A percentile compares a stretch with the other conserved stretches of the same genome.
These are phyloP conservation scores for Gossypium turneri DNA, from an alignment of 345 rosid genomes.

Conservation along the genomic window DNA sequence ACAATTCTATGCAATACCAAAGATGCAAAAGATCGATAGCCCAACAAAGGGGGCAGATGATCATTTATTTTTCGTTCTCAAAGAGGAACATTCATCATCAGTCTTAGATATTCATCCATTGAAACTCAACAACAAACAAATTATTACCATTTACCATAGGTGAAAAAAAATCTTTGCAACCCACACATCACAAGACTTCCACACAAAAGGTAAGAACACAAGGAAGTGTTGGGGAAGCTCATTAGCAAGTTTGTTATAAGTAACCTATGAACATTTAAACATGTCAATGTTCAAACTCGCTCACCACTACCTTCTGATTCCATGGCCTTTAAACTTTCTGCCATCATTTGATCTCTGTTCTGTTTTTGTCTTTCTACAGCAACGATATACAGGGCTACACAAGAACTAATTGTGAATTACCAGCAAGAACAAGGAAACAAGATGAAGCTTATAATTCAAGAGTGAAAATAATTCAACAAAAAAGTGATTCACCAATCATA, in stretches of 20 bases:
- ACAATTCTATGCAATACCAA: background rate
- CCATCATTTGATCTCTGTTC: constrained; percentile 59
- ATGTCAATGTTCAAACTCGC: constrained; percentile 27
- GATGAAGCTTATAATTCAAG: background rate
- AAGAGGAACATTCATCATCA: background rate
- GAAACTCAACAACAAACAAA: constrained; percentile 1
- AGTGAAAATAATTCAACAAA: background rate
- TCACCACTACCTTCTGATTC: constrained; percentile 48
- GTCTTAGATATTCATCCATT: background rate
- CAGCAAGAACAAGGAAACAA: background rate
- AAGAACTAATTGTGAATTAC: background rate
- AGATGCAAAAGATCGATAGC: background rate
- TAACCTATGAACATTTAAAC: constrained; percentile 14
- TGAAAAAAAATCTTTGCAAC: background rate
- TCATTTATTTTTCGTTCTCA: background rate
- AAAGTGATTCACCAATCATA: too few species aligned
- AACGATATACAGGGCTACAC: constrained; percentile 75
- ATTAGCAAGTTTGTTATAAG: constrained; percentile 7
- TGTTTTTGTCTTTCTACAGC: constrained; percentile 71
- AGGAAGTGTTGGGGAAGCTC: constrained; percentile 1
- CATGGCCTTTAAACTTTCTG: constrained; percentile 52
- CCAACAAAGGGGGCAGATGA: background rate
- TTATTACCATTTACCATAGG: background rate
- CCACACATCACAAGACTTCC: background rate
- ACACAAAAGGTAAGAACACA: background rate